Percentiles rank a stretch among this genome's conserved stretches.
These are phyloP conservation scores for Senecio squalidus DNA, from an alignment of 140 eudicot species.

Conservation along the genomic window DNA sequence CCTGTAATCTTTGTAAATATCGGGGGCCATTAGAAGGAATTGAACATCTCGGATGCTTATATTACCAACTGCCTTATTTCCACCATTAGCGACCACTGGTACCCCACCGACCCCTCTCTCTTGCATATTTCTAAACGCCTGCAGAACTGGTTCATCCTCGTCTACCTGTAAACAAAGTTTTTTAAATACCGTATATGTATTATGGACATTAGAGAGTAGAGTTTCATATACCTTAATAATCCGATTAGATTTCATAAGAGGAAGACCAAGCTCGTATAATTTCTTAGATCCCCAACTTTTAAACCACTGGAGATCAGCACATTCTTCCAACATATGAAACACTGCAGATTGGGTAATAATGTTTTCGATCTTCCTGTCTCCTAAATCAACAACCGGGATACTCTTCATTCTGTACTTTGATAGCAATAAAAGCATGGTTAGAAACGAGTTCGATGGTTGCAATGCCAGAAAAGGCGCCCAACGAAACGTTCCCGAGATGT, in stretches of 20 bases:
- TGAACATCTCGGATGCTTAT: slow-evolving; percentile 59
- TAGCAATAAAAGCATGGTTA: slow-evolving; percentile 88
- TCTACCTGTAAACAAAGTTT: slow-evolving; percentile 43
- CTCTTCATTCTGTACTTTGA: slow-evolving; percentile 97
- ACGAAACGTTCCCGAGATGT: slow-evolving; percentile 88
- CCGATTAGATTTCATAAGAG: slow-evolving; percentile 53
- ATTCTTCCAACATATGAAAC: slow-evolving; percentile 89
- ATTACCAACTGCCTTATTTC: slow-evolving; percentile 74
- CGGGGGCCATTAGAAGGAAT: slow-evolving; percentile 49
- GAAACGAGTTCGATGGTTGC: slow-evolving; percentile 79
- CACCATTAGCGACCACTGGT: slow-evolving; percentile 69
- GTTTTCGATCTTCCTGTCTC: slow-evolving; percentile 65
- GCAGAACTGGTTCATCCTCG: slow-evolving; percentile 88
- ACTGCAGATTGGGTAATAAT: slow-evolving; percentile 90
- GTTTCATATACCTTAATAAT: slow-evolving; percentile 43
- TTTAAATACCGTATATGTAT: not conserved
- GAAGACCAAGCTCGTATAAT: slow-evolving; percentile 76
- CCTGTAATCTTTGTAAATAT: slow-evolving; percentile 57
- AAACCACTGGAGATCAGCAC: slow-evolving; percentile 90
- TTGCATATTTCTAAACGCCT: slow-evolving; percentile 82
- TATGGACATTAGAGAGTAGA: not conserved
- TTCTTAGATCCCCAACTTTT: slow-evolving; percentile 86
- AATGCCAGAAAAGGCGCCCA: slow-evolving; percentile 98
- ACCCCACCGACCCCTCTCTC: slow-evolving; percentile 85
- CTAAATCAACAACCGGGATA: slow-evolving; percentile 83